Base-by-base conservation (phyloP, 2,329 filamentous ascomycete genomes). In the Fusarium sp. region DNA sequence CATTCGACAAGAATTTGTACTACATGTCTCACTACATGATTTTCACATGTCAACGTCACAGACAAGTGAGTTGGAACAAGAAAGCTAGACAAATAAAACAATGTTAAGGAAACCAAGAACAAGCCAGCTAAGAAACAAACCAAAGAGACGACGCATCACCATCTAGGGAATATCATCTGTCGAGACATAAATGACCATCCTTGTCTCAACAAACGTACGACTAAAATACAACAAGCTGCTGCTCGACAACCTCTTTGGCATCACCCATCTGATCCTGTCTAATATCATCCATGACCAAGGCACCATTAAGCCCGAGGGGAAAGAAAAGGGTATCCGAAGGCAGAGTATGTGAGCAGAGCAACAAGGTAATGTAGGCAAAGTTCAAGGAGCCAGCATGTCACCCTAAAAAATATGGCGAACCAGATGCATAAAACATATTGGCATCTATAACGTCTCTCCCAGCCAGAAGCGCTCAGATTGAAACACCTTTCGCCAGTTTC, bases 181-280 rank as follows among this genome's bases (percentile, higher is more conserved):
- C 75, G 79, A 80, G 79, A 81, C 79, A 74, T 80, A 75, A 74
- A 79, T 77, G 73, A 62, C 62, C 75, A 79, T 75, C 73, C 33
- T 71, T 70, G 77, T 78, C 79, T 79, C 79, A 77, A 74, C 76
- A 78, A 72, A 78, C 78, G 76, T 78, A 77, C 77, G 72, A 78
- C 78, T 83, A 83, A 82, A 83, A 82, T 83, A 83, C 81, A 83
- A 80, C 78, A 81, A 74, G 77, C 78, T 79, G 77, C 77, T 78
- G 74, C 79, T 81, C 76, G 72, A 74, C 71, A 66, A 70, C 46
- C 67, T 73, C 70, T 65, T 69, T 72, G 59, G 73, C 79, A 75
- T 75, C 75, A 71, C 78, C 75, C 78, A 74, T 80, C 79, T 78
- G 75, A 75, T 80, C 80, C 77, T 76, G 77, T 79, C 77, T 79